Evolutionary conservation across 768 basidiomycete genomes (phyloP).

Genomic region (Naganishia vaughanmartiniae): DNA sequence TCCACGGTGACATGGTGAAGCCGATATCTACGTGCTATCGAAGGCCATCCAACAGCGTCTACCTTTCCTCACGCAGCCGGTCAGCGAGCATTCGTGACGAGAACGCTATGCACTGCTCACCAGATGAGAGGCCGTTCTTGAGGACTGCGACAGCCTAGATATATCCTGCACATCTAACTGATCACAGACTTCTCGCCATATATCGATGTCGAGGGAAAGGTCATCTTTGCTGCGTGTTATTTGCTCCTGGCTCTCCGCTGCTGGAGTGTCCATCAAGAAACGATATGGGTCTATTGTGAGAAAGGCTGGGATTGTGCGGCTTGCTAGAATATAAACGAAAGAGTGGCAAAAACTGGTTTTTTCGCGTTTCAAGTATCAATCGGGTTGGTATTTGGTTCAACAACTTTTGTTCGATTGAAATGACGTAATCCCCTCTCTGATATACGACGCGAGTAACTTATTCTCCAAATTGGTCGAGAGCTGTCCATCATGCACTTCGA

Average conservation of each 20-base stretch:
- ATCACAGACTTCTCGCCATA: conserved; percentile 10
- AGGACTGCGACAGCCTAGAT: not conserved
- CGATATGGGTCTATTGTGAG: not conserved
- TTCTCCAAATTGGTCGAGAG: too few species aligned
- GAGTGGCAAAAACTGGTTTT: too few species aligned
- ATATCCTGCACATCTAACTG: conserved; percentile 10
- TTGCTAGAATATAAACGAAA: too few species aligned
- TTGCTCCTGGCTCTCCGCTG: not conserved
- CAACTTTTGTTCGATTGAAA: too few species aligned
- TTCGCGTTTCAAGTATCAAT: too few species aligned
- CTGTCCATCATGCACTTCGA: too few species aligned
- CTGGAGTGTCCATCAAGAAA: not conserved
- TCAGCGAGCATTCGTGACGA: not conserved
- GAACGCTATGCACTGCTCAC: not conserved
- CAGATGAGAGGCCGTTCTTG: not conserved
- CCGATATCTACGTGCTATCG: conserved; percentile 1
- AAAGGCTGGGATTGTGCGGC: too few species aligned
- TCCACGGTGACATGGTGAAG: conserved; percentile 13
- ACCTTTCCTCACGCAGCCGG: not conserved
- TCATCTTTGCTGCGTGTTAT: not conserved
- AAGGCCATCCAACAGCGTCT: conserved; percentile 23
- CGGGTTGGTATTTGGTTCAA: too few species aligned
- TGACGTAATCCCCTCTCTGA: too few species aligned
- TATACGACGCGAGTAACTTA: too few species aligned
- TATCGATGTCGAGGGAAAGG: conserved; percentile 15